Evolutionary conservation across 305 asterid genomes (phyloP).

Genomic region (Salvia sclarea): DNA sequence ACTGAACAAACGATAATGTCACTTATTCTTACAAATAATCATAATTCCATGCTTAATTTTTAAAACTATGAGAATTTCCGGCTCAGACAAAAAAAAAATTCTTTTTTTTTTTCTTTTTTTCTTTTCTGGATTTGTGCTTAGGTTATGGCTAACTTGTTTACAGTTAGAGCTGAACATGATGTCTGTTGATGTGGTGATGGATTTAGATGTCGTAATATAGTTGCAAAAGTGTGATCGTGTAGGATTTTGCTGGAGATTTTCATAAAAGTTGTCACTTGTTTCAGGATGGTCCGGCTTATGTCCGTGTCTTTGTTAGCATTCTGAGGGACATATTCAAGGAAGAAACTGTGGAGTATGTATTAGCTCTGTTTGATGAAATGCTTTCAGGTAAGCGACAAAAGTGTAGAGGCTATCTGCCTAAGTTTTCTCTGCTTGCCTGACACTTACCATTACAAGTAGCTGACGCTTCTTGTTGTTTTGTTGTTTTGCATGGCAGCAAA

Average conservation of each 20-base stretch:
- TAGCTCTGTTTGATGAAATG: constrained; percentile 86
- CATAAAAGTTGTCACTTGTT: constrained; percentile 21
- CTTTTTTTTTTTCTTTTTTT: too few relatives aligned
- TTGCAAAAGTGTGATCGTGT: not conserved
- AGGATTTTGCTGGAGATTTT: constrained; percentile 18
- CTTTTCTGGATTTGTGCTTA: not conserved
- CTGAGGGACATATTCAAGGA: constrained; percentile 82
- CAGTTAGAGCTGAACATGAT: not conserved
- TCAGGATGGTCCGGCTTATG: constrained; percentile 91
- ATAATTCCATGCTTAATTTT: not conserved
- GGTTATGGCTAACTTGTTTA: constrained; percentile 12
- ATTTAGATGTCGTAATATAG: constrained; percentile 6
- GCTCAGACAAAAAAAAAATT: too few relatives aligned
- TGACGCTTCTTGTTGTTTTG: constrained; percentile 25
- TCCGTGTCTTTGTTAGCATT: constrained; percentile 75
- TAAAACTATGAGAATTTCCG: not conserved
- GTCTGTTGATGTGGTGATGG: constrained; percentile 15
- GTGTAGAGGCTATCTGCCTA: not conserved
- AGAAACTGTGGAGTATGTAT: constrained; percentile 85
- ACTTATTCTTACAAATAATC: not conserved
- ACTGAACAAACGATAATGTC: not conserved
- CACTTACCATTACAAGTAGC: constrained; percentile 24
- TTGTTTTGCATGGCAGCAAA: constrained; percentile 55
- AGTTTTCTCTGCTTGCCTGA: constrained; percentile 12
- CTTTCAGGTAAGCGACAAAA: constrained; percentile 60